Evolutionary conservation across 805 yeast genomes (phyloP), one percentile per base, ranked within the genome.

Genomic region (Candida ipomoeae): DNA sequence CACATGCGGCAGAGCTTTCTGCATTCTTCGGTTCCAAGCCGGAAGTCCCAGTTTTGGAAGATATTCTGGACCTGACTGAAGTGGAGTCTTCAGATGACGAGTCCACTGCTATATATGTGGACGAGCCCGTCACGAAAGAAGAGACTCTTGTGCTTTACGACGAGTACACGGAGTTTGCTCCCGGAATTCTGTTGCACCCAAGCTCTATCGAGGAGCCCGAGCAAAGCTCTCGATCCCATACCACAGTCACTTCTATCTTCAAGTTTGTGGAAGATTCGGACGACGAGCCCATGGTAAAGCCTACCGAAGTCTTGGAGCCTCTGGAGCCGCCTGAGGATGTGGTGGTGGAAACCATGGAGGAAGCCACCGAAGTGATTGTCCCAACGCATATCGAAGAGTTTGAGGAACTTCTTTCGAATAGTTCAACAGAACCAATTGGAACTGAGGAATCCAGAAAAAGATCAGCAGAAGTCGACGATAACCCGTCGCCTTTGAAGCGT

Each of bases 301-400:
- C 55, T 1, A 31, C 50, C 8, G 56, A 50, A 11, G 29, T 52
- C 14, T 40, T 55, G 17, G 61, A 55, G 44, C 59, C 55, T 2
- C 37, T 21, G 20, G 59, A 54, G 8, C 17, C 15, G 1, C 40
- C n/a, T 3, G 50, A 39, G 14, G 51, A 48, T 5, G 15, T 41
- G 3, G 39, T 41, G 10, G 44, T 39, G 17, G 56, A 55, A 35
- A 49, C 51, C 2, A 42, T 40, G 32, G 57, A 53, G 15, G 57
- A 53, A 10, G 18, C 47, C 3, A n/a, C 29, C 0, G 55, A 46
- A 3, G 41, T 49, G 7, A 44, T 55, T 11, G 20, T 44, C 8
- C 60, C 60, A 2, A 41, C 60, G 1, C 20, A 40, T 3, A 38
- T 57, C 5, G 51, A 46, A 6, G 60, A 57, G 34, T 40, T 51